These are phyloP conservation scores for Lentithecium fluviatile DNA, from an alignment of 495 filamentous ascomycete species.

Conservation along the genomic window DNA sequence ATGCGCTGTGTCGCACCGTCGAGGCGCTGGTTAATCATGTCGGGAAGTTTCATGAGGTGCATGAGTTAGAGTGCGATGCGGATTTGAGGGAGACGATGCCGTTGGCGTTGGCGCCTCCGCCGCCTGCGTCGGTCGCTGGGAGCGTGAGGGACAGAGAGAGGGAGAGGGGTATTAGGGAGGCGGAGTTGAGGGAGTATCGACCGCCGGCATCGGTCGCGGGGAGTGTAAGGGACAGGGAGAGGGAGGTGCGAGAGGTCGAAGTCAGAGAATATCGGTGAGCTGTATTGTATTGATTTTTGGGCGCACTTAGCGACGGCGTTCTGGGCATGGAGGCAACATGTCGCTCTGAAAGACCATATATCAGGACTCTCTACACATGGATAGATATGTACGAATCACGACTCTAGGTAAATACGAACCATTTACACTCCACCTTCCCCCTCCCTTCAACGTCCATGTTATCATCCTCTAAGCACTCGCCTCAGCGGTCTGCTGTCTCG, in stretches of 20 bases:
- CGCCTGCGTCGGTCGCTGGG: conserved; percentile 1
- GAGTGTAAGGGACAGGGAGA: conserved; percentile 2
- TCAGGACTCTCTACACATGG: background rate
- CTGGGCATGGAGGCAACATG: background rate
- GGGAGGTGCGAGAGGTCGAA: conserved; percentile 10
- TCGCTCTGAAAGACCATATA: background rate
- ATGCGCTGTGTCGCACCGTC: conserved; percentile 28
- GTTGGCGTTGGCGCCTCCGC: conserved; percentile 6
- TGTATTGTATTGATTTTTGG: background rate
- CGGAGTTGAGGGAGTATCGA: too few relatives aligned
- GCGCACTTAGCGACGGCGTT: conserved; percentile 1
- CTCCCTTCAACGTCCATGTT: background rate
- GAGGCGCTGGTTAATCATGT: conserved; percentile 38
- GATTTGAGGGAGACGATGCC: conserved; percentile 21
- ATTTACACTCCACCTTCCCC: background rate
- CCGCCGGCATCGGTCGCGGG: conserved; percentile 1
- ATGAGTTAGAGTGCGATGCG: conserved; percentile 35
- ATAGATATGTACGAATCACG: background rate
- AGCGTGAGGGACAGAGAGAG: conserved; percentile 1
- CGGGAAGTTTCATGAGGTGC: conserved; percentile 32
- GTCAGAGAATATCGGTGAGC: conserved; percentile 18
- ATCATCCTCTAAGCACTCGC: conserved; percentile 24
- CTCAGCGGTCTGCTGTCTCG: conserved; percentile 35
- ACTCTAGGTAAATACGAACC: background rate
- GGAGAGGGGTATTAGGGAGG: too few relatives aligned